phyloP scores from a whole-genome alignment of 768 basidiomycete species.

The Tricholomella constricta region DNA sequence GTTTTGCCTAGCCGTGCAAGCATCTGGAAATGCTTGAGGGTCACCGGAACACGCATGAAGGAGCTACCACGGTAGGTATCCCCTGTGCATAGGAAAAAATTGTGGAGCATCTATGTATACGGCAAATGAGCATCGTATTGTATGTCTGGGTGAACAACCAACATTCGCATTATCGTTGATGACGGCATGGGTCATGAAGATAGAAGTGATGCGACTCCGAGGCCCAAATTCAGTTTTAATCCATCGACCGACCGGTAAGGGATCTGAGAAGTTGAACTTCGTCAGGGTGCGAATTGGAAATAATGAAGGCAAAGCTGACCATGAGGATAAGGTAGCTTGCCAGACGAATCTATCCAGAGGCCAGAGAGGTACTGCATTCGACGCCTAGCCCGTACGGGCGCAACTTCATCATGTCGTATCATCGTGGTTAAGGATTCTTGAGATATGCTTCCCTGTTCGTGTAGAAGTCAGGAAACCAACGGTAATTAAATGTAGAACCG shows the following conservation, averaged over 20 bases:
- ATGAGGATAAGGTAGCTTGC: constrained; percentile 58
- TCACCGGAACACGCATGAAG: constrained; percentile 59
- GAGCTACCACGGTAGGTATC: constrained; percentile 23
- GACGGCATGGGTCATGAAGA: constrained; percentile 74
- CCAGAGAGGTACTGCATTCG: constrained; percentile 51
- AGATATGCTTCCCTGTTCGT: constrained; percentile 60
- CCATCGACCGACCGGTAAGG: constrained; percentile 61
- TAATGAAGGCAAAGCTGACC: constrained; percentile 41
- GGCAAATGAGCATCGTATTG: not conserved
- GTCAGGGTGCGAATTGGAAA: not conserved
- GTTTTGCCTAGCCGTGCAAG: constrained; percentile 65
- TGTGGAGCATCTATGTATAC: constrained; percentile 46
- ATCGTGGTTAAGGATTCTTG: constrained; percentile 73
- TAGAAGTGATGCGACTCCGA: constrained; percentile 58
- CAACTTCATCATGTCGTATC: constrained; percentile 73
- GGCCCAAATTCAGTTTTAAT: constrained; percentile 56
- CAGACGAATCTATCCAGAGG: constrained; percentile 39
- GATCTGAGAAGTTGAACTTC: constrained; percentile 39
- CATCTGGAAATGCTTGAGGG: constrained; percentile 76
- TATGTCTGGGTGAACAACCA: constrained; percentile 17
- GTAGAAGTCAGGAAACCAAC: constrained; percentile 4
- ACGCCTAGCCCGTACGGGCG: constrained; percentile 58
- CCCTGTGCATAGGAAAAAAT: constrained; percentile 39
- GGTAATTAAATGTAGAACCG: constrained; percentile 1
- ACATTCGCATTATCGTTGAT: constrained; percentile 61